phyloP scores from a whole-genome alignment of 345 rosid genomes.

The Populus davidiana region DNA sequence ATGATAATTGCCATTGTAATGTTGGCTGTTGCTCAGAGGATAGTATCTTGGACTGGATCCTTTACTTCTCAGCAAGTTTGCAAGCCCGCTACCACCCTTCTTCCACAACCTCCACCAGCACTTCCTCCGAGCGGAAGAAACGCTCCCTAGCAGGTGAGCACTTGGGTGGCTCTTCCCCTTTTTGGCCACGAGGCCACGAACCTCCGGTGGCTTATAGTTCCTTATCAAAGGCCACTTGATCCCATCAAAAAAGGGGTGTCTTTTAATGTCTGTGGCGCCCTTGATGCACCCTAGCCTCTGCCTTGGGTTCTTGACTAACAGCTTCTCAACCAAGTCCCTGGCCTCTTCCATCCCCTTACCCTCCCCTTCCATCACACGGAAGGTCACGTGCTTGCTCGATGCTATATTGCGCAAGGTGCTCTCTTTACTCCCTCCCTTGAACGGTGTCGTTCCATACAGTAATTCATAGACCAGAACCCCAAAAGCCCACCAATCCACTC shows the following conservation, averaged over 20 bases:
- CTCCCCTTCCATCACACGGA: constrained; percentile 52
- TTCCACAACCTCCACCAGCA: not conserved
- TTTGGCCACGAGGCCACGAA: constrained; percentile 32
- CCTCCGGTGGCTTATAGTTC: constrained; percentile 65
- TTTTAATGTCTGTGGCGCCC: constrained; percentile 85
- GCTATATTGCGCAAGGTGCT: constrained; percentile 84
- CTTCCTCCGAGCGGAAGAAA: not conserved
- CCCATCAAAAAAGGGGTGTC: constrained; percentile 76
- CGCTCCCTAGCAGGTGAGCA: not conserved
- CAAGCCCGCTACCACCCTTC: not conserved
- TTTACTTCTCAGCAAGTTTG: not conserved
- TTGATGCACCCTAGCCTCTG: constrained; percentile 71
- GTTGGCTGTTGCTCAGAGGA: not conserved
- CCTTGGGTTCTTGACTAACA: constrained; percentile 70
- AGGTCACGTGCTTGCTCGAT: constrained; percentile 48
- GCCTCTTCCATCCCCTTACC: constrained; percentile 58
- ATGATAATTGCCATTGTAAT: not conserved
- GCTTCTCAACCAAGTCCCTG: constrained; percentile 57
- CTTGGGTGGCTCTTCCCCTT: not conserved
- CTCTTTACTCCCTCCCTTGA: constrained; percentile 70
- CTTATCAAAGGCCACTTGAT: constrained; percentile 79
- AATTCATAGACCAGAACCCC: constrained; percentile 86
- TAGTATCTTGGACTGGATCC: not conserved
- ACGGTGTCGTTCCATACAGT: constrained; percentile 80
- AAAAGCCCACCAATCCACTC: constrained; percentile 97